Base-by-base conservation (phyloP, 1,284 basidiomycete species). In the Rhizopogon hawkerae region DNA sequence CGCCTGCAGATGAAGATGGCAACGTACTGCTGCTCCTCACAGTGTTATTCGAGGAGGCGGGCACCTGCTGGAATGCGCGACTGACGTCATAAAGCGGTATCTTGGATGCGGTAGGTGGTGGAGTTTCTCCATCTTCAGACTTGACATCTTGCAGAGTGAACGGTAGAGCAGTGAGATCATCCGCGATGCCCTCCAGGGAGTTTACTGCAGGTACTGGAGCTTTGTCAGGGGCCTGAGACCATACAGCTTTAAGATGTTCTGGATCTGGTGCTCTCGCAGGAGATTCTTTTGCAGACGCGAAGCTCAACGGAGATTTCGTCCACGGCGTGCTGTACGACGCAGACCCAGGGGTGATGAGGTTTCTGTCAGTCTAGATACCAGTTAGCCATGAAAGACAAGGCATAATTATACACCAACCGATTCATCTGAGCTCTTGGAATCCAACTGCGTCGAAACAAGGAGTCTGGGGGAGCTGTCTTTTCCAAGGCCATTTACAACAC, bases 51-150 rank as follows among this genome's bases (percentile, higher is more conserved):
- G 81, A 71, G 1, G 83, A 65, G 1, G 71, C 62, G 3, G 85
- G 83, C 29, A 89, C 88, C 64, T 83, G 83, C 60, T 90, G 87
- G 69, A 90, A 90, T 21, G 86, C 85, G 52, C 84, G 79, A 11
- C 83, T 86, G 21, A 89, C 87, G 51, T 90, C 87, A 53, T 81
- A 79, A 35, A 83, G 68, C 9, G 86, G 87, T 79, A 89, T 87
- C 39, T 84, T 78, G 11, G 83, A 82, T 14, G 77, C 69, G 9
- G 74, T 73, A 14, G 84, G 81, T n/a, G 85, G 84, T 1, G 85
- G 85, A 1, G 84, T 87, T 62, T 79, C 81, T 31, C 85, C 85
- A 56, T 84, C 85, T 58, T 89, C 85, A 9, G 85, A 85, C 60
- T 89, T 89, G 47, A 87, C 82, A 51, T 89, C 87, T 58, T 84